Conservation (phyloP, 2,329 filamentous ascomycete genomes). For the Alternaria sp. region DNA sequence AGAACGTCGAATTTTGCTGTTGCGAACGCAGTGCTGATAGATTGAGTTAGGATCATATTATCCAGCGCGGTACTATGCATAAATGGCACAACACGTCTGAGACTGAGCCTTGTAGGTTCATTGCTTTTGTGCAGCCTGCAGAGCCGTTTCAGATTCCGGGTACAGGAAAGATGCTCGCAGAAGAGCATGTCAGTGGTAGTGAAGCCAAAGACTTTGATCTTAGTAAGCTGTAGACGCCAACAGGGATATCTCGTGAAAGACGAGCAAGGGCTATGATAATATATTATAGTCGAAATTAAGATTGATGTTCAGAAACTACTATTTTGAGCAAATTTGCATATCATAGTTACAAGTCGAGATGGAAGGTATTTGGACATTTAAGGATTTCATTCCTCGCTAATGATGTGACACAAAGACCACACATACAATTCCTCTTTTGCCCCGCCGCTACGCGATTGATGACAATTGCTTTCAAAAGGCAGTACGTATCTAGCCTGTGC, state of each 20-base stretch:
- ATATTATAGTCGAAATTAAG: neutral
- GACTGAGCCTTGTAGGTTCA: conserved; percentile 33
- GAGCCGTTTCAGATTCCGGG: conserved; percentile 33
- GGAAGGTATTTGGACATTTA: neutral
- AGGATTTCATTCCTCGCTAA: conserved; percentile 19
- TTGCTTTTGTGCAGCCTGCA: conserved; percentile 33
- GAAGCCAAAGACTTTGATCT: conserved; percentile 14
- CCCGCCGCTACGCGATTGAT: neutral
- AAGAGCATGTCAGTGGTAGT: conserved; percentile 24
- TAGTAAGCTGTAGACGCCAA: conserved; percentile 2
- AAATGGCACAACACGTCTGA: conserved; percentile 28
- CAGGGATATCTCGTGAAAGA: neutral
- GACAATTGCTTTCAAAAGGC: neutral
- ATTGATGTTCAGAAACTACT: neutral
- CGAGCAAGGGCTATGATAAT: neutral
- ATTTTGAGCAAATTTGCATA: neutral
- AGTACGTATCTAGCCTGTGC: conserved; percentile 36
- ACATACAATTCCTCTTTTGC: neutral
- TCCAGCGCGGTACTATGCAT: conserved; percentile 36
- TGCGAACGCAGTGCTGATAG: neutral
- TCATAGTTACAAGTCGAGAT: accelerated
- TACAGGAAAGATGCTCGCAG: conserved; percentile 28
- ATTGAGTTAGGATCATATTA: conserved; percentile 22
- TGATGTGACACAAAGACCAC: conserved; percentile 9
- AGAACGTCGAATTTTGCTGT: neutral